These are phyloP conservation scores for Lachnellula arida DNA, from an alignment of 2,329 filamentous ascomycete species.

Conservation along the genomic window DNA sequence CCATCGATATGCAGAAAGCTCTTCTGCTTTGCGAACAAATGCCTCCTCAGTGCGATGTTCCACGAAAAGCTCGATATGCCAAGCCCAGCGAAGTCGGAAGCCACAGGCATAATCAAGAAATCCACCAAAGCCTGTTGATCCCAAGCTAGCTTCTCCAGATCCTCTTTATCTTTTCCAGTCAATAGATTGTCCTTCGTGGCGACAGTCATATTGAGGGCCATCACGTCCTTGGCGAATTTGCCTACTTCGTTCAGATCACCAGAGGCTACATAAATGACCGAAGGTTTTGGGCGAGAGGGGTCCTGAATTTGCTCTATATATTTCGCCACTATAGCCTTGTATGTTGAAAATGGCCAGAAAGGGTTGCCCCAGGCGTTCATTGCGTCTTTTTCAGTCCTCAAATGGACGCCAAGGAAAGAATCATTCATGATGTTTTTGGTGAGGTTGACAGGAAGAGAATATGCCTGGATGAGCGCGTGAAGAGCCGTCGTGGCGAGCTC, in stretches of 20 bases:
- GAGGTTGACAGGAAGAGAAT: conserved; percentile 28
- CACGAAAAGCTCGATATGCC: conserved; percentile 43
- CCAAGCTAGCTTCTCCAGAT: conserved; percentile 36
- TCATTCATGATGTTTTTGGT: conserved; percentile 32
- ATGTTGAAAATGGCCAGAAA: conserved; percentile 21
- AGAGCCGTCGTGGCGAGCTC: conserved; percentile 32
- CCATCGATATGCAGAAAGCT: conserved; percentile 10
- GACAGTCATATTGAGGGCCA: conserved; percentile 40
- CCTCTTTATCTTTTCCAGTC: conserved; percentile 28
- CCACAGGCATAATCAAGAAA: conserved; percentile 44
- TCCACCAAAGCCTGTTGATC: conserved; percentile 46
- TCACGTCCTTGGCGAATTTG: conserved; percentile 25
- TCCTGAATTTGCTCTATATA: conserved; percentile 36
- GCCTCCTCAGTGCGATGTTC: conserved; percentile 37
- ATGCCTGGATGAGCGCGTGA: conserved; percentile 27
- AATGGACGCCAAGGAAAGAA: conserved; percentile 26
- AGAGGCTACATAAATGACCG: conserved; percentile 41
- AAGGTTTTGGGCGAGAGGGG: conserved; percentile 29
- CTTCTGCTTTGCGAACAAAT: conserved; percentile 11
- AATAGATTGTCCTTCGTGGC: conserved; percentile 41
- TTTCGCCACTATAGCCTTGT: conserved; percentile 35
- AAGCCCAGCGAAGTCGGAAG: conserved; percentile 39
- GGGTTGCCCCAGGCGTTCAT: conserved; percentile 16
- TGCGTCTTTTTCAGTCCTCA: conserved; percentile 24
- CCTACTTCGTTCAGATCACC: conserved; percentile 37